phyloP scores from a whole-genome alignment of 495 filamentous ascomycete genomes.

The Parachaetomium inaequale region DNA sequence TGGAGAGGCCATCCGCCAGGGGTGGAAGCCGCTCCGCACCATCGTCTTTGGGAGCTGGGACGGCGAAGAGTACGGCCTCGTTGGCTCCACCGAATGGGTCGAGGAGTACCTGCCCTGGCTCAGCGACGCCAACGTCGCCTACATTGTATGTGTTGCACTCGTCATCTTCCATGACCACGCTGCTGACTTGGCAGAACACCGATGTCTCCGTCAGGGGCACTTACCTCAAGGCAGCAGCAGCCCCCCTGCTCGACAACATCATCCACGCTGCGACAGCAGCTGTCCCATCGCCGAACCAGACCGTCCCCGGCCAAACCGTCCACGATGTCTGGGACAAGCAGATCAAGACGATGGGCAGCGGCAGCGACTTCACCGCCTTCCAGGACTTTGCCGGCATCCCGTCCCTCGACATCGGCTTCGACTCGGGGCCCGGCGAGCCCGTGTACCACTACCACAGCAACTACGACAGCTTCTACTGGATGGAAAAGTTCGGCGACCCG shows the following conservation, averaged over 20 bases:
- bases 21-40: constrained; percentile 87
- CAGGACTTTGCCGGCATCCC: constrained; percentile 87
- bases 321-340: constrained; percentile 68
- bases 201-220: constrained; percentile 74
- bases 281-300: constrained; percentile 81
- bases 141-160: constrained; percentile 50
- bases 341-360: constrained; percentile 68
- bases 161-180: too few relatives aligned
- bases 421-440: constrained; percentile 41
- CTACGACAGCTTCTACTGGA: constrained; percentile 91
- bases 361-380: constrained; percentile 88
- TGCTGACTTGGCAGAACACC: constrained; percentile 54
- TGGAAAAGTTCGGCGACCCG: constrained; percentile 76
- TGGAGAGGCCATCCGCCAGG: constrained; percentile 68
- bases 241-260: constrained; percentile 75
- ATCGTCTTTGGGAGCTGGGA: constrained; percentile 97
- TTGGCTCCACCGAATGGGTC: constrained; percentile 93
- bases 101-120: constrained; percentile 92
- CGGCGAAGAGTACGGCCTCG: constrained; percentile 85
- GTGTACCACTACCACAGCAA: constrained; percentile 86
- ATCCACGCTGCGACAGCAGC: constrained; percentile 65
- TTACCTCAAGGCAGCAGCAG: constrained; percentile 64
- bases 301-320: constrained; percentile 70
- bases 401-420: constrained; percentile 80
- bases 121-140: constrained; percentile 70